Evolutionary conservation across 129 eudicot genomes (phyloP).

Genomic region (Artemisia tridentata): DNA sequence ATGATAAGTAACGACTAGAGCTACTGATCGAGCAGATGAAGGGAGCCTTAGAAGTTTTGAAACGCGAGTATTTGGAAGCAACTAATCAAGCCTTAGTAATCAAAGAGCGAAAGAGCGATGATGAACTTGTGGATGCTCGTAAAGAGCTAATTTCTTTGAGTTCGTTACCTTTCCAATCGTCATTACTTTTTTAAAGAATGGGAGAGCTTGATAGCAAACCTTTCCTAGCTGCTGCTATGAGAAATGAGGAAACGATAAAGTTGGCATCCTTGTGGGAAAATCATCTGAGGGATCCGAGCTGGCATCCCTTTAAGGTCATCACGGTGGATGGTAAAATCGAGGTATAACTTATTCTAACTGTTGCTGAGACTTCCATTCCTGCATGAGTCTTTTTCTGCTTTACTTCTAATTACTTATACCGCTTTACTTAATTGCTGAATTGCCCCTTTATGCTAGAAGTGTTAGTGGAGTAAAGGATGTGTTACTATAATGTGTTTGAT

Average conservation of each 20-base stretch:
- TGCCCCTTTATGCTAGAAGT: no score
- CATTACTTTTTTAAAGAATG: conserved; percentile 41
- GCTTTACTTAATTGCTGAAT: no score
- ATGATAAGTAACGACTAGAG: conserved; percentile 57
- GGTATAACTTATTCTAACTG: conserved; percentile 24
- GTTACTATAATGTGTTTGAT: neutral
- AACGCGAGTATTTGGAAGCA: conserved; percentile 37
- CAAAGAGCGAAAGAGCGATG: conserved; percentile 48
- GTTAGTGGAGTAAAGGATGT: no score
- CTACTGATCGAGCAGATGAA: conserved; percentile 41
- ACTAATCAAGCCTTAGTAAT: conserved; percentile 45
- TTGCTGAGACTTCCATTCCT: no score
- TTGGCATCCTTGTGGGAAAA: conserved; percentile 44
- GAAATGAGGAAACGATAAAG: conserved; percentile 38
- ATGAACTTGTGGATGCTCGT: conserved; percentile 70
- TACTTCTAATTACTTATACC: neutral
- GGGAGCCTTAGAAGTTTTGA: conserved; percentile 52
- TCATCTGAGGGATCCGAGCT: conserved; percentile 57
- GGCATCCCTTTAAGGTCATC: conserved; percentile 87
- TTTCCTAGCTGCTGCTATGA: conserved; percentile 39
- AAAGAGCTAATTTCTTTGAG: conserved; percentile 56
- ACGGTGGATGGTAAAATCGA: conserved; percentile 4
- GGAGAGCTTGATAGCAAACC: conserved; percentile 59
- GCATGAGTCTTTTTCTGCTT: neutral
- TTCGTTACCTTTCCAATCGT: neutral